phyloP scores from a whole-genome alignment of 2,329 filamentous ascomycete species.

The Fusarium torulosum region DNA sequence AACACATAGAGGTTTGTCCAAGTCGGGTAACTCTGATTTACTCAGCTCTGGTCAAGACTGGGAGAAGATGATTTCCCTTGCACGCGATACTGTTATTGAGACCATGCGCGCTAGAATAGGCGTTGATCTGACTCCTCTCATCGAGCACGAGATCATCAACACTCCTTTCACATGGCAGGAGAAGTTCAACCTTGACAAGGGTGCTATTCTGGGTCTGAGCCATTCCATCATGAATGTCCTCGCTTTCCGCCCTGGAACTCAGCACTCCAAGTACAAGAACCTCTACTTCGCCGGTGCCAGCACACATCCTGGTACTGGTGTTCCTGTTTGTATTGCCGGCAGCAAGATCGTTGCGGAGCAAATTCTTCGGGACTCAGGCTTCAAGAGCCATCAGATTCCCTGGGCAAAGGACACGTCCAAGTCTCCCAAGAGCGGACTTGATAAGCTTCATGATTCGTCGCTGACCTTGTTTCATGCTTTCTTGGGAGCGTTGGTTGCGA shows the following conservation, averaged over 20 bases:
- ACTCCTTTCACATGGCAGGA: conserved; percentile 74
- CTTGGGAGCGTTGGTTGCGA: conserved; percentile 25
- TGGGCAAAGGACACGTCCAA: conserved; percentile 12
- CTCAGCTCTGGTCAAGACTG: conserved; percentile 55
- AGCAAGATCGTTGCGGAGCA: conserved; percentile 69
- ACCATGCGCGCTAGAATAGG: conserved; percentile 73
- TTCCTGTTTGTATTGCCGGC: conserved; percentile 79
- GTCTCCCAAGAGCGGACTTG: conserved; percentile 14
- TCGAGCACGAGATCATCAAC: conserved; percentile 74
- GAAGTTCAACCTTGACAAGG: conserved; percentile 80
- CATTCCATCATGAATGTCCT: conserved; percentile 82
- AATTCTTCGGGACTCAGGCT: conserved; percentile 48
- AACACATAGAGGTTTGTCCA: conserved; percentile 30
- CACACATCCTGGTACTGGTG: conserved; percentile 81
- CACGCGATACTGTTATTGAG: conserved; percentile 69
- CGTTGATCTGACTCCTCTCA: conserved; percentile 61
- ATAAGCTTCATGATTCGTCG: conserved; percentile 26
- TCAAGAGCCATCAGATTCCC: conserved; percentile 23
- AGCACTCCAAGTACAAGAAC: conserved; percentile 61
- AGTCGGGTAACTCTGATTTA: conserved; percentile 10
- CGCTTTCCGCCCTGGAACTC: conserved; percentile 72
- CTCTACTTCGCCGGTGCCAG: conserved; percentile 81
- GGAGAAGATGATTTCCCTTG: conserved; percentile 68
- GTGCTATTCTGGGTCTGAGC: conserved; percentile 77
- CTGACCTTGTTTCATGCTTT: conserved; percentile 27